Percentiles rank a stretch among this genome's conserved stretches.
These are phyloP conservation scores for Ogataea nonfermentans DNA, from an alignment of 805 yeast species.

Conservation along the genomic window DNA sequence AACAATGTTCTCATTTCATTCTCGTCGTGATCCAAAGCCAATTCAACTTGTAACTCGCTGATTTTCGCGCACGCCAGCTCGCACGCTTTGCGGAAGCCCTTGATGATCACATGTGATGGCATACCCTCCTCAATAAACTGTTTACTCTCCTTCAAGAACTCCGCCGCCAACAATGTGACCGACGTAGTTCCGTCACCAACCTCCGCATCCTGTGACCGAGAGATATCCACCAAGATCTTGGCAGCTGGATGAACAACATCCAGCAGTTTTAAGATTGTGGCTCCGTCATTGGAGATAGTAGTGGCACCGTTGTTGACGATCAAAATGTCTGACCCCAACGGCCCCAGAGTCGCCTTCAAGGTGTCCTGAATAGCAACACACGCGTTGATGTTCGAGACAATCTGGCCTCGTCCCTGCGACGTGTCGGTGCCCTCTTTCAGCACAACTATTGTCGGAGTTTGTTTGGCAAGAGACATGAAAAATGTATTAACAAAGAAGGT, in stretches of 20 bases:
- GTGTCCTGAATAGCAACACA: conserved; percentile 97
- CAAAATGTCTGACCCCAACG: conserved; percentile 93
- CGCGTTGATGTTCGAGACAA: conserved; percentile 92
- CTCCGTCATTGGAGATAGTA: conserved; percentile 97
- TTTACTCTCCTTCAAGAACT: conserved; percentile 86
- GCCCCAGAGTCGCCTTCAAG: conserved; percentile 91
- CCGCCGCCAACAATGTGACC: conserved; percentile 92
- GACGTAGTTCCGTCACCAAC: conserved; percentile 99
- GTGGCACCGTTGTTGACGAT: conserved; percentile 85
- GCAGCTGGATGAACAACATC: conserved; percentile 99
- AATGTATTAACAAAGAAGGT: conserved; percentile 42
- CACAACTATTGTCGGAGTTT: conserved; percentile 95
- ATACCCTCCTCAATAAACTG: conserved; percentile 94
- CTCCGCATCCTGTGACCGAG: conserved; percentile 96
- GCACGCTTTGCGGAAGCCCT: conserved; percentile 84
- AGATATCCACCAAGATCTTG: conserved; percentile 87
- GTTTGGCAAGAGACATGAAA: conserved; percentile 54
- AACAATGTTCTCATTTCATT: conserved; percentile 70
- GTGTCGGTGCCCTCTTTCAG: conserved; percentile 97
- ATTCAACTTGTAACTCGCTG: conserved; percentile 70
- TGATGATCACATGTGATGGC: conserved; percentile 82
- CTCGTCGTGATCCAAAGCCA: conserved; percentile 45
- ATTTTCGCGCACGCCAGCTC: conserved; percentile 71
- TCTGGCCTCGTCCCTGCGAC: conserved; percentile 96
- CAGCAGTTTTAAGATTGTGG: conserved; percentile 85